Evolutionary conservation across 2,329 filamentous ascomycete species (phyloP).

Genomic region (Ceratocystis diversiconidia): DNA sequence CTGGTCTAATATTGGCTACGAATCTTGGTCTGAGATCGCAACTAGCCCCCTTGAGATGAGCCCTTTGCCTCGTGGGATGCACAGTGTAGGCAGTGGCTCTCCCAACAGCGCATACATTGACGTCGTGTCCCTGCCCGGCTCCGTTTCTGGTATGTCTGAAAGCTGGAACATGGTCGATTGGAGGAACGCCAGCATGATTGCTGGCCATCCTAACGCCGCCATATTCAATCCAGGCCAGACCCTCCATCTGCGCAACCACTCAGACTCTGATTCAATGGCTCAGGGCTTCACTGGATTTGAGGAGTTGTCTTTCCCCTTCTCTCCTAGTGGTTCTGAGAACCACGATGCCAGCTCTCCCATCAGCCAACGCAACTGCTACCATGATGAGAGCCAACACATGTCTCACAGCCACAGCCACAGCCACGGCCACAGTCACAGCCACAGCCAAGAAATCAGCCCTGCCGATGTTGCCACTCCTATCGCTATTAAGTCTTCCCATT

Average conservation of each 20-base stretch:
- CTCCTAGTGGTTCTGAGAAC: constrained; percentile 46
- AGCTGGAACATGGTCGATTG: constrained; percentile 75
- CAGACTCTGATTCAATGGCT: constrained; percentile 51
- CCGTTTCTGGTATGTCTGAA: constrained; percentile 41
- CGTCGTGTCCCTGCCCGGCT: constrained; percentile 65
- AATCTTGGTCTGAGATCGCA: constrained; percentile 63
- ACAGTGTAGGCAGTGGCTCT: constrained; percentile 33
- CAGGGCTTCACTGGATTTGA: constrained; percentile 67
- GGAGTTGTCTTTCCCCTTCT: constrained; percentile 61
- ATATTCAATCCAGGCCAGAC: constrained; percentile 91
- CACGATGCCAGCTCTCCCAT: constrained; percentile 36
- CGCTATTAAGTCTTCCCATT: constrained; percentile 43
- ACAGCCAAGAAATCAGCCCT: constrained; percentile 44
- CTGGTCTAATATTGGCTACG: constrained; percentile 48
- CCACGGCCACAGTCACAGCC: constrained; percentile 39
- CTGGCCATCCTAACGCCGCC: constrained; percentile 36
- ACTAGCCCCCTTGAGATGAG: constrained; percentile 45
- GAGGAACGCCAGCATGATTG: constrained; percentile 24
- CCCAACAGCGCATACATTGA: constrained; percentile 54
- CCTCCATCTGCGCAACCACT: constrained; percentile 72
- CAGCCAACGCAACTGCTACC: constrained; percentile 47
- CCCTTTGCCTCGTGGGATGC: constrained; percentile 26
- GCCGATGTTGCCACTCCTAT: constrained; percentile 50
- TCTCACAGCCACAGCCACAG: constrained; percentile 46
- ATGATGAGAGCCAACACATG: constrained; percentile 28